phyloP scores from a whole-genome alignment of 179 eudicot species.

The Nepenthes alata region DNA sequence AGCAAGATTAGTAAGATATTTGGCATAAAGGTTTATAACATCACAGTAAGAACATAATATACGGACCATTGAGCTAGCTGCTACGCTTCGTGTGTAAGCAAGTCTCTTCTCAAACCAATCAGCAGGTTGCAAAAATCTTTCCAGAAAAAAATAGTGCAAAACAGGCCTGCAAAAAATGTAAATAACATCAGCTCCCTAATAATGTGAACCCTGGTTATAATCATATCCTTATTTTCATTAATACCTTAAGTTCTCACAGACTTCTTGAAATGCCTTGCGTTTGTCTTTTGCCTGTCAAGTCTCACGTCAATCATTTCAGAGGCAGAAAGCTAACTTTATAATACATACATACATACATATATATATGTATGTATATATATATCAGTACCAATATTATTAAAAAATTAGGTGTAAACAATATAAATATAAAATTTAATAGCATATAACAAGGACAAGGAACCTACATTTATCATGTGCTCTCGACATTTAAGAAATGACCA shows the following conservation, averaged over 20 bases:
- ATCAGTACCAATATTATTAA: neutral
- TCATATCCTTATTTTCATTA: neutral
- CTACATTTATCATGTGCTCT: constrained; percentile 75
- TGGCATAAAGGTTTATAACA: neutral
- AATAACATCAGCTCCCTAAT: neutral
- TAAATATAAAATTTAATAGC: neutral
- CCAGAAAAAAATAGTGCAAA: constrained; percentile 91
- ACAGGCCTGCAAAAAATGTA: constrained; percentile 60
- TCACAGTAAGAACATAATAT: constrained; percentile 3
- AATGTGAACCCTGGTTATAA: neutral
- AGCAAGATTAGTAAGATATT: neutral
- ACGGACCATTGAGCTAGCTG: constrained; percentile 92
- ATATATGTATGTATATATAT: too few species aligned
- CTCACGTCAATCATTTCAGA: constrained; percentile 5
- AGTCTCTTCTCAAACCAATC: constrained; percentile 97
- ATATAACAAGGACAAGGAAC: constrained; percentile 9
- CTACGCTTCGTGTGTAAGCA: constrained; percentile 91
- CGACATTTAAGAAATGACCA: constrained; percentile 91
- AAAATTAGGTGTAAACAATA: neutral
- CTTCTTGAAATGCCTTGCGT: constrained; percentile 79
- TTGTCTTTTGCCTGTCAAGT: constrained; percentile 63
- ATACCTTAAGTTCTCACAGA: constrained; percentile 73
- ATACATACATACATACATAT: neutral
- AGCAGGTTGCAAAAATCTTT: constrained; percentile 85
- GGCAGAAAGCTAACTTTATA: neutral